Conservation (phyloP, 345 rosid genomes). For the Syzygium aqueum region DNA sequence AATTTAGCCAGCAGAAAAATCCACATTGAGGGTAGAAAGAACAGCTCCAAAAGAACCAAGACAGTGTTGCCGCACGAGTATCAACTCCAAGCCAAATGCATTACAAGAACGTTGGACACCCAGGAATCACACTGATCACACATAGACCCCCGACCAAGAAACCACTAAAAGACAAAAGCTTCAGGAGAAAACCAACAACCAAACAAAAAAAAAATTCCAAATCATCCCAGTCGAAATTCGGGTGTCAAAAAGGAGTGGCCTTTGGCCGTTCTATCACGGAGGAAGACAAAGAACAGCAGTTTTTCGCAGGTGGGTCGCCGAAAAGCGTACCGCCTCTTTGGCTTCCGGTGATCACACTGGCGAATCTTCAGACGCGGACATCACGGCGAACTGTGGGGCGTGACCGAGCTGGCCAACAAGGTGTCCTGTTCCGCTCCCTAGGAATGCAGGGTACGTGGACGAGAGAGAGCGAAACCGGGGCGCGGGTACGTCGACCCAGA, state of each 20-base stretch:
- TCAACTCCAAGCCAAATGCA: neutral
- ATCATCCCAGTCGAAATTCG: neutral
- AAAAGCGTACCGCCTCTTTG: neutral
- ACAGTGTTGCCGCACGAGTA: neutral
- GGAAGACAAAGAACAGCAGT: neutral
- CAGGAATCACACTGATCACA: neutral
- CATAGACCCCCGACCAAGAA: neutral
- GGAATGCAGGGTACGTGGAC: neutral
- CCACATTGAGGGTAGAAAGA: neutral
- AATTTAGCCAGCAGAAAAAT: neutral
- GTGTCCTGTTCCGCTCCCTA: neutral
- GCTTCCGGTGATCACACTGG: neutral
- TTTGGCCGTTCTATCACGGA: neutral
- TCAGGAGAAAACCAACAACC: neutral
- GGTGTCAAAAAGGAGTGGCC: neutral
- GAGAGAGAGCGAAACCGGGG: neutral
- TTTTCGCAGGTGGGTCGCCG: neutral
- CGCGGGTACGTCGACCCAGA: neutral
- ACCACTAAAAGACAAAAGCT: neutral
- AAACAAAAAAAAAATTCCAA: neutral
- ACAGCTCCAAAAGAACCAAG: neutral
- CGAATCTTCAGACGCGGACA: neutral
- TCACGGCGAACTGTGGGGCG: neutral
- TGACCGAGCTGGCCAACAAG: neutral
- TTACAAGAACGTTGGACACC: neutral